Evolutionary conservation across 2,329 filamentous ascomycete species (phyloP), one percentile per base, ranked within the genome.

Genomic region (Whalleya microplaca): DNA sequence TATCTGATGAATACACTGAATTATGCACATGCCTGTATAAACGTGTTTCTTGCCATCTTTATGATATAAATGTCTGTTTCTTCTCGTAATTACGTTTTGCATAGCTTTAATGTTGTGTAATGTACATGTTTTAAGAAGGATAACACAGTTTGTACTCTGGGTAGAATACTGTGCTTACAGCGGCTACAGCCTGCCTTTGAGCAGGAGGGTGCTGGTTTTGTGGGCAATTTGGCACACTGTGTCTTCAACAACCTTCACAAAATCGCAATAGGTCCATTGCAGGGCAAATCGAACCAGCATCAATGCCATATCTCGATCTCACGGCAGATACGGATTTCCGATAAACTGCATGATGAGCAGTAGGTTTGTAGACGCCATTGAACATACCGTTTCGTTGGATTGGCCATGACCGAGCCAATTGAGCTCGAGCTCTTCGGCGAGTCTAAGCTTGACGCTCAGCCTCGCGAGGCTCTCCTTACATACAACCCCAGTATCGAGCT

Each of bases 401-500:
- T 46, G 52, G 62, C 37, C 45, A 70, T 70, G 68, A 58, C 68
- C 57, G 65, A 68, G 61, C 55, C 61, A 48, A 66, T 66, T 56
- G 59, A 74, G 60, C 76, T 85, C 58, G 63, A 76, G 61, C 76
- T 82, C 45, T 72, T 83, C 61, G 83, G 83, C 73, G 80, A 87
- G 69, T 85, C 84, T 64, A 76, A 78, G 62, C 80, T 88, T 58
- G 78, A 82, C 48, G 75, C 80, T 45, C 79, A 80, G 21, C 79
- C 85, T 20, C 79, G 83, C 40, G 75, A 79, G 37, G 77, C 80
- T 45, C 82, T 89, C 48, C 79, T 94, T 32, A 82, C 87, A 21
- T 91, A 90, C 73, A 96, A 92, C 73, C 91, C 93, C 16, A 89
- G 87, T 8, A 90, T 96, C 78, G 91, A 97, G 74, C 80, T 98